Conservation (phyloP, 495 filamentous ascomycete genomes). For the Cryomyces minteri region DNA sequence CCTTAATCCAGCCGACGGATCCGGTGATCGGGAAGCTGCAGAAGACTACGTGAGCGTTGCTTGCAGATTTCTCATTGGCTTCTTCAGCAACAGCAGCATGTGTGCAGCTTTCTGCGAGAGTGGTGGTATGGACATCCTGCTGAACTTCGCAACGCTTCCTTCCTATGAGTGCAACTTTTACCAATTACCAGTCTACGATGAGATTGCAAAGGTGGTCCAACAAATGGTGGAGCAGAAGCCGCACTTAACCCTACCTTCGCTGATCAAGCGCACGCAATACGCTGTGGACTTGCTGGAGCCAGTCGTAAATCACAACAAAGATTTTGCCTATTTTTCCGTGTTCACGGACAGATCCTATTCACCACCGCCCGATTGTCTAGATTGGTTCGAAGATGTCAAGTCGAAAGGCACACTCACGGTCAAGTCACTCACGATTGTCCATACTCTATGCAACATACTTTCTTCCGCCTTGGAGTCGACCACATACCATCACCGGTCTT, state of each 20-base stretch:
- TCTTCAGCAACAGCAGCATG: constrained; percentile 58
- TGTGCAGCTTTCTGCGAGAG: constrained; percentile 58
- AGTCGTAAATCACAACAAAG: constrained; percentile 33
- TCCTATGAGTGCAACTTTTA: constrained; percentile 62
- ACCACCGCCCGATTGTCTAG: neutral
- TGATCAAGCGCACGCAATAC: constrained; percentile 52
- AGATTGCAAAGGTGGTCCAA: constrained; percentile 55
- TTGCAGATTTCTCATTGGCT: constrained; percentile 54
- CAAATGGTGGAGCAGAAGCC: constrained; percentile 69
- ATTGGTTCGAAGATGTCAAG: constrained; percentile 8
- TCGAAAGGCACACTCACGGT: constrained; percentile 49
- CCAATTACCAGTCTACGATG: constrained; percentile 40
- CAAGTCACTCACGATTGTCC: constrained; percentile 57
- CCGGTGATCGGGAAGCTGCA: constrained; percentile 17
- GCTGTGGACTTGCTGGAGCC: constrained; percentile 48
- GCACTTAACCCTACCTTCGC: constrained; percentile 59
- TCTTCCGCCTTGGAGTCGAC: constrained; percentile 51
- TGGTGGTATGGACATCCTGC: constrained; percentile 65
- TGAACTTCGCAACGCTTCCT: constrained; percentile 65
- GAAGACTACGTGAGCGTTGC: constrained; percentile 57
- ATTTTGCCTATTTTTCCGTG: constrained; percentile 46
- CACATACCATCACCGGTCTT: constrained; percentile 39
- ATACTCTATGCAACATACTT: constrained; percentile 53
- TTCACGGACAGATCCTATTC: constrained; percentile 24
- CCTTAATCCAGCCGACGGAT: constrained; percentile 3